Base-by-base conservation (phyloP, 805 yeast species). In the Ogataea ramenticola region DNA sequence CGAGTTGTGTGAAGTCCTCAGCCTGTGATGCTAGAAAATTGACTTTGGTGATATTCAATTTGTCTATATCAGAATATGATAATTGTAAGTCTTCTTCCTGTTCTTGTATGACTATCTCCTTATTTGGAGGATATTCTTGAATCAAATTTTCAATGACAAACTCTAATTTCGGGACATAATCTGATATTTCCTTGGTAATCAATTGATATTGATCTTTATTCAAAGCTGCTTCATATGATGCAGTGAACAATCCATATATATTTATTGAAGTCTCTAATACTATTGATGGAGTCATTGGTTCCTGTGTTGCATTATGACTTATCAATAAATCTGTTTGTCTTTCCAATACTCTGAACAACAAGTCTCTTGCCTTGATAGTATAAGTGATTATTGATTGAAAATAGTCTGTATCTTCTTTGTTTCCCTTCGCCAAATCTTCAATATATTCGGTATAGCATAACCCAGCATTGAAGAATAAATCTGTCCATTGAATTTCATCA, bases 361-460 rank as follows among this genome's bases (percentile, higher is more conserved):
- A 49, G 10, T 43, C 44, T 37, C 49, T 51, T 3, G 61, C 49
- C 15, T 51, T 45, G 11, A 24, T 26, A 10, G 54, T 55, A n/a
- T 54, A 45, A 1, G 48, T 45, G 12, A 58, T 19, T 4, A 62
- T 42, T 29, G 56, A 50, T 4, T 43, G 43, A 11, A 40, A 35
- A 11, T 30, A 27, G 11, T 47, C 40, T 11, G 44, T 49, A 7
- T 50, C 33, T 5, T 49, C 50, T 12, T 43, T 24, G 17, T 42
- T 49, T 20, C 57, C 57, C 29, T 60, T 63, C 4, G 53, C 55
- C 14, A 51, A 26, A n/a, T 51, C 58, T 43, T 76, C 81, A 33
- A 75, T 56, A 10, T 64, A 63, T 48, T 75, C 79, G 27, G 68
- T 66, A 49, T 72, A 72, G 8, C 70, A 75, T 37, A 75, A 52